These are phyloP conservation scores for Penicillium crustosum DNA, from an alignment of 2,329 filamentous ascomycete genomes.

Conservation along the genomic window DNA sequence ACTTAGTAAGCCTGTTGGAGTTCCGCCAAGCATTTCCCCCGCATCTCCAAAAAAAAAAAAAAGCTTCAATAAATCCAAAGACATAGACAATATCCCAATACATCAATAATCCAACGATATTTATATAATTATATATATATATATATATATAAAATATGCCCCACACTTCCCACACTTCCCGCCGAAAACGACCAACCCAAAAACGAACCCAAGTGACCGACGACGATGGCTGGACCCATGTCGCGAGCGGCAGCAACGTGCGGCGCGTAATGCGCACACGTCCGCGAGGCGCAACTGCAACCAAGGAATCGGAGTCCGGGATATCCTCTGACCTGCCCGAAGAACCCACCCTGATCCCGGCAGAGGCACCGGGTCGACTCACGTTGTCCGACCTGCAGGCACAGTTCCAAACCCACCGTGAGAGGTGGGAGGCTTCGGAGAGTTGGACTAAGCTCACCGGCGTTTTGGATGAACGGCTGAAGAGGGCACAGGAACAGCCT, in stretches of 20 bases:
- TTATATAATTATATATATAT: not conserved
- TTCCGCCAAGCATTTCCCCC: conserved; percentile 10
- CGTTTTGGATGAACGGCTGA: conserved; percentile 9
- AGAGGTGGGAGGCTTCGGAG: conserved; percentile 32
- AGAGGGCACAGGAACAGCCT: not conserved
- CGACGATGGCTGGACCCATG: conserved; percentile 46
- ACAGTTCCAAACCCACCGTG: conserved; percentile 31
- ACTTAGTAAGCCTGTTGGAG: not conserved
- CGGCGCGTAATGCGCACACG: conserved; percentile 26
- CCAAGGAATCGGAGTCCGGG: not conserved
- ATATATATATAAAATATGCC: conserved; percentile 32
- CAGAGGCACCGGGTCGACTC: conserved; percentile 37
- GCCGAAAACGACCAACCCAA: conserved; percentile 27
- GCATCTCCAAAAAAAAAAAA: conserved; percentile 11
- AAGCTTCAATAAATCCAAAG: not conserved
- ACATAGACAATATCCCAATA: no score
- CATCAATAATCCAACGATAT: not conserved
- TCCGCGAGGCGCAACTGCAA: not conserved
- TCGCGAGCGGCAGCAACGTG: conserved; percentile 35
- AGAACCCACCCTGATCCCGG: conserved; percentile 28
- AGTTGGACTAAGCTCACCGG: conserved; percentile 26
- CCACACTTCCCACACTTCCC: conserved; percentile 34
- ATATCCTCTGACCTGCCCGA: not conserved
- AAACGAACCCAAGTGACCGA: conserved; percentile 43
- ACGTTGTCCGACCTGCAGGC: conserved; percentile 33